Conservation (phyloP, 371 early-diverging fungal species). For the Mortierella sp. region DNA sequence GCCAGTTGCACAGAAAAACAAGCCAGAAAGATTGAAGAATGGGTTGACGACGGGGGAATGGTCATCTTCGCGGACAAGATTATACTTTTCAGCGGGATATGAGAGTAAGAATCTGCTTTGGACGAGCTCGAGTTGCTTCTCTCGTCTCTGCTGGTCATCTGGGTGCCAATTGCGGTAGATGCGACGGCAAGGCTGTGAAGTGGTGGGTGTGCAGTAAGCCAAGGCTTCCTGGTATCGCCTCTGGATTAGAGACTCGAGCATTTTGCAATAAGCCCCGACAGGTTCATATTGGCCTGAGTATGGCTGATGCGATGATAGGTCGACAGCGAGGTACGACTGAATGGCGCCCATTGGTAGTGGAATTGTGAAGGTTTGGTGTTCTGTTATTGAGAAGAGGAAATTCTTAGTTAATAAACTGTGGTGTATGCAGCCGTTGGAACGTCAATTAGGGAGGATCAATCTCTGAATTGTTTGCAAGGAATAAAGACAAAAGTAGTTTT, state of each 20-base stretch:
- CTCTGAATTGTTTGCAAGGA: background rate
- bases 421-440: background rate
- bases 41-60: constrained; percentile 55
- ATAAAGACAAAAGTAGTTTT: background rate
- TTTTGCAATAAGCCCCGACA: constrained; percentile 48
- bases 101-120: constrained; percentile 53
- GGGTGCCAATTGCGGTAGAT: constrained; percentile 59
- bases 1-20: constrained; percentile 54
- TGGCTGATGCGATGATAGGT: constrained; percentile 28
- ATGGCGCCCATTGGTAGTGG: constrained; percentile 51
- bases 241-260: constrained; percentile 44
- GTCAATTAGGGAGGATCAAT: background rate
- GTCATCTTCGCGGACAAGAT: constrained; percentile 55
- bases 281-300: constrained; percentile 43
- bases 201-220: constrained; percentile 51
- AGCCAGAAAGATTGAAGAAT: constrained; percentile 52
- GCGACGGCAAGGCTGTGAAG: constrained; percentile 53
- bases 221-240: constrained; percentile 53
- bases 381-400: background rate
- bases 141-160: constrained; percentile 54
- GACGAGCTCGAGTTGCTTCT: constrained; percentile 51
- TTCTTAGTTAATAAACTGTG: background rate
- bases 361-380: constrained; percentile 12
- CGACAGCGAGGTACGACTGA: constrained; percentile 48
- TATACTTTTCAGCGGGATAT: constrained; percentile 58